Percentiles rank a stretch among this genome's conserved stretches.
Evolutionary conservation across 2,329 filamentous ascomycete genomes (phyloP).

Genomic region (Sclerotinia borealis): DNA sequence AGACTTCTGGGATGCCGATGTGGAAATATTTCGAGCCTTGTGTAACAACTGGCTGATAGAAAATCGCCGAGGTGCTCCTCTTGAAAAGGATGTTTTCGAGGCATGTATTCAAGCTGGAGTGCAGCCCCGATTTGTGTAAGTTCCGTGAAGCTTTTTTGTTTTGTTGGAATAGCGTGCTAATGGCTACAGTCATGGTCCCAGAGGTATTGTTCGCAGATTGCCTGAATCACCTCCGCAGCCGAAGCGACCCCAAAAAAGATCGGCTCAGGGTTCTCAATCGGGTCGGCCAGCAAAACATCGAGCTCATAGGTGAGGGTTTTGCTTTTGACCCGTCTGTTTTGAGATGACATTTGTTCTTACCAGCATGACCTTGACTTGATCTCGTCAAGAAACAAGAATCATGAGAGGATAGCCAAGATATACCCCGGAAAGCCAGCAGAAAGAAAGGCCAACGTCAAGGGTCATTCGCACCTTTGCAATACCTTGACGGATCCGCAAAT

Average conservation of each 20-base stretch:
- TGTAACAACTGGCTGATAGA: not conserved
- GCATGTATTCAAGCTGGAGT: not conserved
- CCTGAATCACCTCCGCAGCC: not conserved
- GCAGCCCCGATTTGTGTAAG: conserved; percentile 9
- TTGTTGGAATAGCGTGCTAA: not conserved
- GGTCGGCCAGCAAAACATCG: conserved; percentile 2
- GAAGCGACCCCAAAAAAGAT: not conserved
- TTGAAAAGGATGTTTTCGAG: not conserved
- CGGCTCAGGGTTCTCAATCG: not conserved
- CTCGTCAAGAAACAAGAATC: not conserved
- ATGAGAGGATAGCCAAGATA: not conserved
- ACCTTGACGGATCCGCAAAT: not conserved
- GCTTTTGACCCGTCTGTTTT: not conserved
- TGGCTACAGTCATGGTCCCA: not conserved
- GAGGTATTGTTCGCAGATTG: not conserved
- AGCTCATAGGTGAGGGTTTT: not conserved
- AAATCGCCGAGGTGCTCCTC: not conserved
- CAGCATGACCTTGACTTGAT: not conserved
- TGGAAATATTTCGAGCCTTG: not conserved
- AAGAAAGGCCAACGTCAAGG: not conserved
- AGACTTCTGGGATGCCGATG: conserved; percentile 7
- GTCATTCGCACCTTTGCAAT: not conserved
- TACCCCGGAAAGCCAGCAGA: not conserved
- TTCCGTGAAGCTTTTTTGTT: not conserved
- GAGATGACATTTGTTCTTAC: not conserved